These are phyloP conservation scores for Suaeda aralocaspica DNA, from an alignment of 148 eudicot genomes.

Conservation along the genomic window DNA sequence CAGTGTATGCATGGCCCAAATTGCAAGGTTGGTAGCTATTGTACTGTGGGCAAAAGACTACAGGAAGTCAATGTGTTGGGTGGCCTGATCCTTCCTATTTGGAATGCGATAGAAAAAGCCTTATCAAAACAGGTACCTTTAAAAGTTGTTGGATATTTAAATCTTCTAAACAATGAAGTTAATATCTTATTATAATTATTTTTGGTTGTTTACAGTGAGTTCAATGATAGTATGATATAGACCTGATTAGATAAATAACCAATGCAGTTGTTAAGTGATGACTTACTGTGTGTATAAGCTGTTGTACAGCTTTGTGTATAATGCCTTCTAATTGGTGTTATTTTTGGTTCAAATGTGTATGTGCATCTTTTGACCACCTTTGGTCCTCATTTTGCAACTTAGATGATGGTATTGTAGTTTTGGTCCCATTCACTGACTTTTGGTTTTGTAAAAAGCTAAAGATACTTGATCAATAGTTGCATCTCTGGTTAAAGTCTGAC, in stretches of 20 bases:
- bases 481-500: not conserved
- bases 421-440: not conserved
- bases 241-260: not conserved
- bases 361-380: not conserved
- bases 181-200: not conserved
- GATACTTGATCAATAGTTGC: not conserved
- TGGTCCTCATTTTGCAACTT: not conserved
- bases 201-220: not conserved
- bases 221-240: not conserved
- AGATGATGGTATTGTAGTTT: too few species aligned
- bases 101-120: conserved; percentile 91
- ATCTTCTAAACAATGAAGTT: not conserved
- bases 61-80: conserved; percentile 96
- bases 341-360: too few species aligned
- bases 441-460: not conserved
- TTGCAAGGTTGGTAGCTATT: conserved; percentile 76
- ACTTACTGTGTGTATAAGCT: not conserved
- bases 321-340: not conserved
- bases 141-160: not conserved
- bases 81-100: conserved; percentile 89
- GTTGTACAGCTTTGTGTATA: not conserved
- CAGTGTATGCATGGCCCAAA: conserved; percentile 99
- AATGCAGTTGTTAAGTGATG: not conserved
- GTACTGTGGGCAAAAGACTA: conserved; percentile 86
- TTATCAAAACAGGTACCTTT: conserved; percentile 71